phyloP scores from a whole-genome alignment of 2,329 filamentous ascomycete species.

The Ceratocystis lukuohia region DNA sequence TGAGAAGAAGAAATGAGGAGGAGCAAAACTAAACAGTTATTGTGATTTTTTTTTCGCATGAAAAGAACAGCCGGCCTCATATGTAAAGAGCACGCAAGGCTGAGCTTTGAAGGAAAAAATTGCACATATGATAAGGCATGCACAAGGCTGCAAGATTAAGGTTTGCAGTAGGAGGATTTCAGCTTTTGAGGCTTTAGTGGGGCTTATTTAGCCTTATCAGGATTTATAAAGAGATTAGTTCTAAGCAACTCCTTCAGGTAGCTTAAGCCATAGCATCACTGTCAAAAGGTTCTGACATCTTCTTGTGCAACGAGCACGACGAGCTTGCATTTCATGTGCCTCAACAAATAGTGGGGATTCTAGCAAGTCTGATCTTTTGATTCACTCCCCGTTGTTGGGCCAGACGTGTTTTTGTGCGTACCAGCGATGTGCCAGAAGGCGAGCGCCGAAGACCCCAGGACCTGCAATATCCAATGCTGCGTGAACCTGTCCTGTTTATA shows the following conservation, averaged over 20 bases:
- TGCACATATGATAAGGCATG: background rate
- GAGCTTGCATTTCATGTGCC: background rate
- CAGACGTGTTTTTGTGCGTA: too few relatives aligned
- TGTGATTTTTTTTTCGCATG: too few relatives aligned
- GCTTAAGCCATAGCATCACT: background rate
- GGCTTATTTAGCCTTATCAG: background rate
- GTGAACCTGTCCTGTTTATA: background rate
- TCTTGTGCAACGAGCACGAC: background rate
- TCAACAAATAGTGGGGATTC: background rate
- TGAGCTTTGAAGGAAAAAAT: background rate
- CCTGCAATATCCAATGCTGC: background rate
- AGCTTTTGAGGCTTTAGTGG: background rate
- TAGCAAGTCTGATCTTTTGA: background rate
- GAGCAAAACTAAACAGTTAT: background rate
- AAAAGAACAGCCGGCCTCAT: background rate
- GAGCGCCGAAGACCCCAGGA: background rate
- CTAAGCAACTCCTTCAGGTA: too few relatives aligned
- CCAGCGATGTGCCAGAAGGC: background rate
- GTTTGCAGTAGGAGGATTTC: background rate
- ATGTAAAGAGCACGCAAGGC: background rate
- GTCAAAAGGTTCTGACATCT: background rate
- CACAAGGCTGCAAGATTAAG: constrained; percentile 5
- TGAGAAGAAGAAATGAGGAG: background rate
- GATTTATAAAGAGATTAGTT: too few relatives aligned
- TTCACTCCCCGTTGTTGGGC: background rate